These are phyloP conservation scores for Epichloe brachyelytri DNA, from an alignment of 2,329 filamentous ascomycete species.

Conservation along the genomic window DNA sequence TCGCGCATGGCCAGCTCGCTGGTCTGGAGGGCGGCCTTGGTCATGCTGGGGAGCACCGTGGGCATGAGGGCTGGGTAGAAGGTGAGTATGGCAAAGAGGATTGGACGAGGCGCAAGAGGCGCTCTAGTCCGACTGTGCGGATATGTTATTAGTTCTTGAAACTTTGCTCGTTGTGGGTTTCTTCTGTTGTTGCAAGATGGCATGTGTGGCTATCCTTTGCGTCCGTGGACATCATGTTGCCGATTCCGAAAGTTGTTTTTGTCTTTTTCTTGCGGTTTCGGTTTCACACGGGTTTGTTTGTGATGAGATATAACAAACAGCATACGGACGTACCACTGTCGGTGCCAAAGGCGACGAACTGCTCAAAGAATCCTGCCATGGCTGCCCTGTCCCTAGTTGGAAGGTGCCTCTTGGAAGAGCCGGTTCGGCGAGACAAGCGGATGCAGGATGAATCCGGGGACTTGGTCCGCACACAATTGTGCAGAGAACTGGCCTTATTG, in stretches of 20 bases:
- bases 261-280: no score
- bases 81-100: conserved; percentile 34
- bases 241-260: neutral
- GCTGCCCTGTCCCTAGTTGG: no score
- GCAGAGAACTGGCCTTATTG: no score
- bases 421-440: no score
- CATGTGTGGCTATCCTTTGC: no score
- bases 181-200: neutral
- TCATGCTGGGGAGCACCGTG: conserved; percentile 16
- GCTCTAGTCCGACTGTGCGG: conserved; percentile 43
- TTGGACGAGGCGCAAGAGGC: conserved; percentile 45
- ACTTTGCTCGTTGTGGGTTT: neutral
- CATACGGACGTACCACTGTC: conserved; percentile 31
- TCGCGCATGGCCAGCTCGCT: conserved; percentile 20
- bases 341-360: conserved; percentile 31
- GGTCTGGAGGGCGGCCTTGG: conserved; percentile 12
- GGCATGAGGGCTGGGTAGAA: conserved; percentile 29
- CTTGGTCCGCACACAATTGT: no score
- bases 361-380: conserved; percentile 18
- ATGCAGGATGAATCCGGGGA: no score
- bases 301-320: neutral
- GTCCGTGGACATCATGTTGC: no score
- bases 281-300: no score
- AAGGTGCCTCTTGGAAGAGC: no score
- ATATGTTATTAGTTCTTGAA: neutral